These are phyloP conservation scores for Tilletia walkeri DNA, from an alignment of 1,284 basidiomycete species.

Conservation along the genomic window DNA sequence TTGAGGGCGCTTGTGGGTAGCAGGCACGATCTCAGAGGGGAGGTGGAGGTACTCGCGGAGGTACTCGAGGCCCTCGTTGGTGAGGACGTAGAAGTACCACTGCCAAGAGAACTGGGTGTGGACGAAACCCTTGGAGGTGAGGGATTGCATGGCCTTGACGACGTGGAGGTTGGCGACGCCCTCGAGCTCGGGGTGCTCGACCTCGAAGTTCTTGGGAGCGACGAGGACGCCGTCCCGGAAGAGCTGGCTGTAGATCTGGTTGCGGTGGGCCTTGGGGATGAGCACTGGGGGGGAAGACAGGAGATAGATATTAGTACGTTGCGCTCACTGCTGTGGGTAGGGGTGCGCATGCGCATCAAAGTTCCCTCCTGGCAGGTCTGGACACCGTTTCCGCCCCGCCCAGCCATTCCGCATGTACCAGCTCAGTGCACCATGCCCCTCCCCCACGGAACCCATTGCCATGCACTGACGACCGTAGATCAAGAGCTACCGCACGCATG, in stretches of 20 bases:
- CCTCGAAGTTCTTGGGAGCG: conserved; percentile 98
- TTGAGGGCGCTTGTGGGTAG: conserved; percentile 55
- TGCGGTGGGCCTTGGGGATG: conserved; percentile 56
- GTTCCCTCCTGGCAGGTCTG: no score
- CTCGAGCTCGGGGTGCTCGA: conserved; percentile 88
- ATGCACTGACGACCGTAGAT: no score
- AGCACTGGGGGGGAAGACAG: conserved; percentile 32
- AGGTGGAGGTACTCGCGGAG: conserved; percentile 56
- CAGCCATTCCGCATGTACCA: no score
- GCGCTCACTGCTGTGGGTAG: no score
- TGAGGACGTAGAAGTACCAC: conserved; percentile 58
- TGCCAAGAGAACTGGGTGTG: conserved; percentile 77
- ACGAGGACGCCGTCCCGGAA: conserved; percentile 78
- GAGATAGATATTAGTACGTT: no score
- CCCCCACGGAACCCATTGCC: no score
- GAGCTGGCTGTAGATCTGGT: conserved; percentile 53
- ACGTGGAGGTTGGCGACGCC: conserved; percentile 96
- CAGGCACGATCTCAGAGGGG: conserved; percentile 55
- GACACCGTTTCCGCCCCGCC: no score
- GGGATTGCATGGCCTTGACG: conserved; percentile 97
- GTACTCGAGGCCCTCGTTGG: conserved; percentile 56
- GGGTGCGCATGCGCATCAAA: no score
- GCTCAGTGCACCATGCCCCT: no score
- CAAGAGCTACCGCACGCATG: no score
- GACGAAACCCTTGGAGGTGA: conserved; percentile 91